Conservation (phyloP, 2,329 filamentous ascomycete species). For the Arachnomyces sp. region DNA sequence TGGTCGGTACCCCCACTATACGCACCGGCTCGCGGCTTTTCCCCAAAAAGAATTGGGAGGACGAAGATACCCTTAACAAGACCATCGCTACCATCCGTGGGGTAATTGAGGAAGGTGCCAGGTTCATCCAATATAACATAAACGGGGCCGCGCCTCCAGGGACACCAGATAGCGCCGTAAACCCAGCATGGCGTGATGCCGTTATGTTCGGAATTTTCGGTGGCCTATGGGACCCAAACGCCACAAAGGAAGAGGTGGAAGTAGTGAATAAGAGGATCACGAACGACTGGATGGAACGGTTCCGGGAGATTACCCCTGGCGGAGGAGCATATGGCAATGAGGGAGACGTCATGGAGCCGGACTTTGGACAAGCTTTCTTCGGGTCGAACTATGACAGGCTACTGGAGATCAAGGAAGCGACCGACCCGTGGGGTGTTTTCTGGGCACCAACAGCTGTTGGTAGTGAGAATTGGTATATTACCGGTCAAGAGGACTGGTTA, state of each 20-base stretch:
- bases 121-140: neutral
- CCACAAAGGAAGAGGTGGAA: conserved; percentile 15
- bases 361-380: conserved; percentile 22
- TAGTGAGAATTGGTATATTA: conserved; percentile 6
- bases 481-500: conserved; percentile 2
- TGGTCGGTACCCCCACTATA: conserved; percentile 26
- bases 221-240: neutral
- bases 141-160: neutral
- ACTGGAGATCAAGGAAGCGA: conserved; percentile 21
- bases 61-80: conserved; percentile 22
- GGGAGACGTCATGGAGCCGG: conserved; percentile 13
- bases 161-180: conserved; percentile 11
- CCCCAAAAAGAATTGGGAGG: conserved; percentile 31
- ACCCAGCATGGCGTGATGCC: conserved; percentile 13
- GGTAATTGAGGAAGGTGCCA: neutral
- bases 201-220: conserved; percentile 5
- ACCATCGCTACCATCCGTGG: conserved; percentile 26
- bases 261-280: conserved; percentile 25
- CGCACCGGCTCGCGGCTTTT: conserved; percentile 41
- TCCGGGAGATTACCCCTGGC: conserved; percentile 2
- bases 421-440: conserved; percentile 18
- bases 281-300: conserved; percentile 18
- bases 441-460: conserved; percentile 5
- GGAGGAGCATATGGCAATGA: conserved; percentile 7
- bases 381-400: conserved; percentile 22